These are phyloP conservation scores for Pharus latifolius DNA, from an alignment of 176 grass and related monocot genomes.

Conservation along the genomic window DNA sequence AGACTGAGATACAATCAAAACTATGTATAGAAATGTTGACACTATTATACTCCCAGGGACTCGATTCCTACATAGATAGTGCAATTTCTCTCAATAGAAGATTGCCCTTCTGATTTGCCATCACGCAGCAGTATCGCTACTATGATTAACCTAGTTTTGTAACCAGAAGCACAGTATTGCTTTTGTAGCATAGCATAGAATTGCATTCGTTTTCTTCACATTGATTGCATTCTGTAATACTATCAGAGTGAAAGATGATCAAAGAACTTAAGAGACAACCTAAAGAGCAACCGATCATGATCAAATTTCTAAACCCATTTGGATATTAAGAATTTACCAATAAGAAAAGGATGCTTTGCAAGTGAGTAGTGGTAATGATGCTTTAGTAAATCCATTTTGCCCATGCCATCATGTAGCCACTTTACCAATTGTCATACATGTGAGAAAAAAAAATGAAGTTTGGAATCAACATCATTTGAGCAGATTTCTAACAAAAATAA, in stretches of 20 bases:
- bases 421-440: background rate
- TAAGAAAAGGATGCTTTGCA: background rate
- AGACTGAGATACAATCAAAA: conserved; percentile 1
- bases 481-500: background rate
- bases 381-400: background rate
- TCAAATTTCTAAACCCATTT: background rate
- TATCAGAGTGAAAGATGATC: too few species aligned
- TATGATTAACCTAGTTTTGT: background rate
- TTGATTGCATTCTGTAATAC: too few species aligned
- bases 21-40: background rate
- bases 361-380: background rate
- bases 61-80: background rate
- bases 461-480: background rate
- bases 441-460: background rate
- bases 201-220: background rate
- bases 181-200: background rate
- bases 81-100: background rate
- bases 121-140: background rate
- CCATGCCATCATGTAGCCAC: background rate
- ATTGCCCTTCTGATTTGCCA: background rate
- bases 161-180: background rate
- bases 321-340: background rate
- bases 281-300: background rate
- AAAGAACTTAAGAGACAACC: background rate
- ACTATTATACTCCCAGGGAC: background rate